These are phyloP conservation scores for Candida piceae DNA, from an alignment of 805 yeast species.

Conservation along the genomic window DNA sequence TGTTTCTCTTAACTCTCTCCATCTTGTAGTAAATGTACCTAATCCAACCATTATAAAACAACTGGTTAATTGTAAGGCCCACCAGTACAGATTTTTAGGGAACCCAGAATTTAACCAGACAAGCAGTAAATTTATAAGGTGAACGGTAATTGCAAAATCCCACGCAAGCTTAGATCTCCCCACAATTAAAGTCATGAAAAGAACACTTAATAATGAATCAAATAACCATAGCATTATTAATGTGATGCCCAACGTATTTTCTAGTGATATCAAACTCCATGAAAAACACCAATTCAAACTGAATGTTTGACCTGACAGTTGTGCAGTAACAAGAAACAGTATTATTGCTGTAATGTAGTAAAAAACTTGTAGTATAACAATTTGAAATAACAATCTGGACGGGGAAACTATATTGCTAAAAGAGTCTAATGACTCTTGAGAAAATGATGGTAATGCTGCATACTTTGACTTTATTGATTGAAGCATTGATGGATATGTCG, in stretches of 20 bases:
- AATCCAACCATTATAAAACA: conserved; percentile 65
- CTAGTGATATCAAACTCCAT: conserved; percentile 69
- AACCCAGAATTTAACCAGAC: conserved; percentile 63
- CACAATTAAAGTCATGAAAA: conserved; percentile 80
- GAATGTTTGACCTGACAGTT: conserved; percentile 68
- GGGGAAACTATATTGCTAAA: conserved; percentile 38
- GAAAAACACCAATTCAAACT: conserved; percentile 68
- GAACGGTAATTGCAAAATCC: conserved; percentile 95
- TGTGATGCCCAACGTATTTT: conserved; percentile 76
- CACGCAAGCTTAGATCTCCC: conserved; percentile 92
- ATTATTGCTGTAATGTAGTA: conserved; percentile 72
- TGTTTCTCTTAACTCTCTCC: conserved; percentile 86
- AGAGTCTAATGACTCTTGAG: conserved; percentile 4
- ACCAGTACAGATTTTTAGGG: conserved; percentile 77
- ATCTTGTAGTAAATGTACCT: conserved; percentile 86
- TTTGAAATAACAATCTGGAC: conserved; percentile 59
- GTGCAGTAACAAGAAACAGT: conserved; percentile 59
- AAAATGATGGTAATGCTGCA: conserved; percentile 11
- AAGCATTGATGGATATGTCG: too few relatives aligned
- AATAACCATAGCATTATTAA: conserved; percentile 74
- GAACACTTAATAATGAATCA: conserved; percentile 76
- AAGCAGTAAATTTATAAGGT: conserved; percentile 68
- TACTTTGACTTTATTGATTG: conserved; percentile 12
- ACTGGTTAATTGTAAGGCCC: conserved; percentile 70
- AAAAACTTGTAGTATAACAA: conserved; percentile 67